phyloP scores from a whole-genome alignment of 345 rosid species.

The Salix udensis region DNA sequence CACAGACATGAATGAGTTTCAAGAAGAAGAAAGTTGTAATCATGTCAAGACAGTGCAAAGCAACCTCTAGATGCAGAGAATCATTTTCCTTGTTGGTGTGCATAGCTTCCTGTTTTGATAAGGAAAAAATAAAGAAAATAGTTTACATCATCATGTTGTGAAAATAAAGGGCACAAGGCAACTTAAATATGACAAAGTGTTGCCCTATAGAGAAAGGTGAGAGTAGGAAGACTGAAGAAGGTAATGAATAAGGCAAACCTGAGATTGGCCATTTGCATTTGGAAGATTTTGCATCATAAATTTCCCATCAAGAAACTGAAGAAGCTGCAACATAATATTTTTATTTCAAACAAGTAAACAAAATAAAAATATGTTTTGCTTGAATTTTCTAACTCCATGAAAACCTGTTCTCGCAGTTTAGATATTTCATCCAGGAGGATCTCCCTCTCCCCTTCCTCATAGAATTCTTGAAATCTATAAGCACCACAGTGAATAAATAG shows the following conservation, averaged over 20 bases:
- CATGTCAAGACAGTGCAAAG: constrained; percentile 21
- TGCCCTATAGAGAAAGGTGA: background rate
- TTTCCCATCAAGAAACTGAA: constrained; percentile 55
- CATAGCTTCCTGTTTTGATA: constrained; percentile 42
- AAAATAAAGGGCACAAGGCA: constrained; percentile 8
- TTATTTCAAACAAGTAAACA: constrained; percentile 10
- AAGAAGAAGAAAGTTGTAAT: constrained; percentile 1
- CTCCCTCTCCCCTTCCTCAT: constrained; percentile 94
- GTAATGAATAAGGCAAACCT: constrained; percentile 41
- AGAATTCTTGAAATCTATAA: constrained; percentile 84
- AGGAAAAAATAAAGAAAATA: background rate
- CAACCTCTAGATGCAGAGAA: constrained; percentile 63
- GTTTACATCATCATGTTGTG: background rate
- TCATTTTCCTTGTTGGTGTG: constrained; percentile 42
- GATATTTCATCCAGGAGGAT: constrained; percentile 68
- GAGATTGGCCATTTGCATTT: constrained; percentile 34
- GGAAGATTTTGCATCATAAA: constrained; percentile 38
- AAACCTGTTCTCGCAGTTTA: constrained; percentile 71
- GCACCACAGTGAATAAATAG: constrained; percentile 20
- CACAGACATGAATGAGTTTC: constrained; percentile 13
- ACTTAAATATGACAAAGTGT: background rate
- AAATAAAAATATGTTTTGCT: background rate
- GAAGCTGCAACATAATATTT: constrained; percentile 40
- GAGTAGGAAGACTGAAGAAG: constrained; percentile 13
- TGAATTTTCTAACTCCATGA: constrained; percentile 13